Conservation (phyloP, 257 asterid genomes). For the Solanum appendiculatum region DNA sequence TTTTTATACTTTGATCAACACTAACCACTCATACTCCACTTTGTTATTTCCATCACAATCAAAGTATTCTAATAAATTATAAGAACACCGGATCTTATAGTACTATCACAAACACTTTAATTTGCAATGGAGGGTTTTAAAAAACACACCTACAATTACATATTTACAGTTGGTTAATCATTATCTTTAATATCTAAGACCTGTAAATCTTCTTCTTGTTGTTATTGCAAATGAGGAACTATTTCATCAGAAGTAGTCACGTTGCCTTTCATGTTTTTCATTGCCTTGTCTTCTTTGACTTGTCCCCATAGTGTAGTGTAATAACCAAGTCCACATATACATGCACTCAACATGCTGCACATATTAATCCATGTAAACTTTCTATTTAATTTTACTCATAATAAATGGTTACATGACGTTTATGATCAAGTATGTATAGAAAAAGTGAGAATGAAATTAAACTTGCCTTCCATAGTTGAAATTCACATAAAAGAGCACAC, state of each 20-base stretch:
- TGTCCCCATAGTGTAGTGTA: slow-evolving; percentile 53
- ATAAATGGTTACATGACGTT: not conserved
- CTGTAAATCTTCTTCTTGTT: slow-evolving; percentile 5
- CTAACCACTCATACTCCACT: not conserved
- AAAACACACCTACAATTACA: slow-evolving; percentile 6
- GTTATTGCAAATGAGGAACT: slow-evolving; percentile 34
- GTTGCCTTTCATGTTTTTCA: not conserved
- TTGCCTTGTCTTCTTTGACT: slow-evolving; percentile 18
- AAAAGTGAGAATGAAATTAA: no score
- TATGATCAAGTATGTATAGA: no score
- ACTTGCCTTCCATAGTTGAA: slow-evolving; percentile 60
- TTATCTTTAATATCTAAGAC: slow-evolving; percentile 6
- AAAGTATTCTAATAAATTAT: not conserved
- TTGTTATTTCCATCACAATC: not conserved
- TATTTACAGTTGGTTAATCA: not conserved
- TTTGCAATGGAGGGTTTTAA: not conserved
- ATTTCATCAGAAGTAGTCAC: slow-evolving; percentile 11
- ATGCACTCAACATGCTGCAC: slow-evolving; percentile 63
- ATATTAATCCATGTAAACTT: not conserved
- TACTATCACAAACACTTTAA: not conserved
- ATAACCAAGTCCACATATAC: slow-evolving; percentile 57
- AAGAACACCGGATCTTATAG: not conserved
- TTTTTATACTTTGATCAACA: not conserved
- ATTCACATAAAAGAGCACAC: slow-evolving; percentile 48
- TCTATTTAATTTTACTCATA: not conserved